phyloP scores from a whole-genome alignment of 2,329 filamentous ascomycete species.

The Fusarium duplospermum region DNA sequence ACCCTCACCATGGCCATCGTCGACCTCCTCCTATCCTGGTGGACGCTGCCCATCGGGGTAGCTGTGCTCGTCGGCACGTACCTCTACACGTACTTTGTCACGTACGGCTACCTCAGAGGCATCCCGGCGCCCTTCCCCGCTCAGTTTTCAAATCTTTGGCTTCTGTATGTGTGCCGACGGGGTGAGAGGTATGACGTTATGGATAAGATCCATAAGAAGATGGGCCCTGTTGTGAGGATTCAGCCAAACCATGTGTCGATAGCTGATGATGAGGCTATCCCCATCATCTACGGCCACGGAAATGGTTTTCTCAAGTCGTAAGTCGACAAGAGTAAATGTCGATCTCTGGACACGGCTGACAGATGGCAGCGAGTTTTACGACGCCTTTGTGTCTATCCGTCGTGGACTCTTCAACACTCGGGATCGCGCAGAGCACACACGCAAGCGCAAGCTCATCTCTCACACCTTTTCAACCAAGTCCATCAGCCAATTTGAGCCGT shows the following conservation, averaged over 20 bases:
- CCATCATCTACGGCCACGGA: conserved; percentile 80
- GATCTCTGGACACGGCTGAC: not conserved
- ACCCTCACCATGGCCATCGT: conserved; percentile 45
- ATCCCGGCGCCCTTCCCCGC: conserved; percentile 73
- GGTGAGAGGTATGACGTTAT: conserved; percentile 74
- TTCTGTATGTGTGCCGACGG: conserved; percentile 73
- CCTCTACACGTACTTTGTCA: conserved; percentile 69
- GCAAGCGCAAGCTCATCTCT: conserved; percentile 89
- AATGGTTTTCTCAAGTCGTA: conserved; percentile 80
- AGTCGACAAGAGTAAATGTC: conserved; percentile 34
- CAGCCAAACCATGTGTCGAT: conserved; percentile 87
- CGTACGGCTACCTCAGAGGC: conserved; percentile 59
- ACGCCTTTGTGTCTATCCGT: conserved; percentile 88
- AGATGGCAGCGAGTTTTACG: conserved; percentile 79
- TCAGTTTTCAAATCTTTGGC: conserved; percentile 82
- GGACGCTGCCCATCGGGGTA: conserved; percentile 58
- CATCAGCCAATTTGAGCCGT: conserved; percentile 87
- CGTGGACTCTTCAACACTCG: conserved; percentile 92
- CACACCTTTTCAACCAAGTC: conserved; percentile 89
- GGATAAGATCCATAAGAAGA: conserved; percentile 78
- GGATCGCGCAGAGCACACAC: conserved; percentile 82
- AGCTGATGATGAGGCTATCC: conserved; percentile 82
- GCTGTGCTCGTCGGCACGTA: conserved; percentile 65
- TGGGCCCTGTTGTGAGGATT: conserved; percentile 84
- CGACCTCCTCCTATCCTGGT: conserved; percentile 55